Base-by-base conservation (phyloP, 169 alveolate species). In the Cryptosporidium bovis region DNA sequence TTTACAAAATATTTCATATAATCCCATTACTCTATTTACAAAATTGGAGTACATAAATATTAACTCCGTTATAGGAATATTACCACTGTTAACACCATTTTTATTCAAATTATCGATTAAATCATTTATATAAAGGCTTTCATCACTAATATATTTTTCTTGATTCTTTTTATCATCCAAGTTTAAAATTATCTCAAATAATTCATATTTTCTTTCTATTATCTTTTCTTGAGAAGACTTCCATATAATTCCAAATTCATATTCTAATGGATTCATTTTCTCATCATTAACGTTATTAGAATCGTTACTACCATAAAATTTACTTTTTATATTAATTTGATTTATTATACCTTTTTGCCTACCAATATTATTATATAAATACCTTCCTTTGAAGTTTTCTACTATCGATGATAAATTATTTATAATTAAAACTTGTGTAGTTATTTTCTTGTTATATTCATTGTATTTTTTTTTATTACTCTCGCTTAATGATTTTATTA, bases 241-340 rank as follows among this genome's bases (percentile, higher is more conserved):
- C 87, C 87, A 77, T 31, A 77, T 13, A 2, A 77, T 62, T 13
- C 62, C 64, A 62, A 77, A 62, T 24, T 77, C 87, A 48, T 77
- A 77, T 50, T 77, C 87, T 15, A 77, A 44, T 20, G 87, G 87
- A 24, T 62, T 77, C 87, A 77, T 77, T 20, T 44, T 56, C 18
- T 62, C 67, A 55, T 55, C 64, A 7, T 2, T 13, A 6, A 13
- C 8, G 12, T 55, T 1, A 40, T 8, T 40, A 1, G 13, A 40
- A 5, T 53, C 29, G 7, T 3, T 3, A 13, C 13, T 40, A 13
- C 2, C 64, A 46, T 46, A 24, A 0, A 58, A 16, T 12, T 53
- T 36, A 12, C 71, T 62, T 20, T 60, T 56, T 16, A 55, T 62
- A 29, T 40, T 27, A 18, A 77, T 60, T 77, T 77, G 56, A 36